phyloP scores from a whole-genome alignment of 768 basidiomycete species.

The Coprinopsis strossmayeri region DNA sequence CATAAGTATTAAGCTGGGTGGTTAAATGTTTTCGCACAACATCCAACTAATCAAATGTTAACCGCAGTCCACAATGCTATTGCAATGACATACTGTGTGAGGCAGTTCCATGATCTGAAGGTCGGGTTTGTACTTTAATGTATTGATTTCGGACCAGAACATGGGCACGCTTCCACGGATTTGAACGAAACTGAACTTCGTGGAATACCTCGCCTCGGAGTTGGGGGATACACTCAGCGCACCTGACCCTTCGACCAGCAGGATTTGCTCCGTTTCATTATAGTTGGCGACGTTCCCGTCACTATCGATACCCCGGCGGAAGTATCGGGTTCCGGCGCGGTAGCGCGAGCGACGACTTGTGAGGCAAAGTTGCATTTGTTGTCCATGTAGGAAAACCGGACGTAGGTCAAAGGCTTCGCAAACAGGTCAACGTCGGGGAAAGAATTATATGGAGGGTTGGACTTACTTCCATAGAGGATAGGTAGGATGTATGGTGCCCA shows the following conservation, averaged over 20 bases:
- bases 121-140: slow-evolving; percentile 92
- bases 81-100: slow-evolving; percentile 57
- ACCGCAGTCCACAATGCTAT: background rate
- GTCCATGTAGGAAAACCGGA: slow-evolving; percentile 65
- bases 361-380: slow-evolving; percentile 75
- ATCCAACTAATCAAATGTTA: slow-evolving; percentile 40
- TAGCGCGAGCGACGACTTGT: slow-evolving; percentile 92
- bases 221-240: slow-evolving; percentile 32
- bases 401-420: slow-evolving; percentile 79
- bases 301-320: slow-evolving; percentile 86
- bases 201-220: slow-evolving; percentile 40
- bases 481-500: slow-evolving; percentile 87
- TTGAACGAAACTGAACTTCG: slow-evolving; percentile 84
- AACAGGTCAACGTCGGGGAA: slow-evolving; percentile 6
- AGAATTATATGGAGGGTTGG: background rate
- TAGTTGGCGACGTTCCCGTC: slow-evolving; percentile 93
- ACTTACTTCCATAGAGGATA: slow-evolving; percentile 90
- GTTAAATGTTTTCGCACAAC: slow-evolving; percentile 70
- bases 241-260: slow-evolving; percentile 61
- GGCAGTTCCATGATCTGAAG: slow-evolving; percentile 91
- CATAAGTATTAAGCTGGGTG: slow-evolving; percentile 69
- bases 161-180: slow-evolving; percentile 90
- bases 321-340: slow-evolving; percentile 95
- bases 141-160: slow-evolving; percentile 97
- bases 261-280: slow-evolving; percentile 95